Conservation (phyloP, 2,329 filamentous ascomycete genomes). For the Talaromyces sp. region DNA sequence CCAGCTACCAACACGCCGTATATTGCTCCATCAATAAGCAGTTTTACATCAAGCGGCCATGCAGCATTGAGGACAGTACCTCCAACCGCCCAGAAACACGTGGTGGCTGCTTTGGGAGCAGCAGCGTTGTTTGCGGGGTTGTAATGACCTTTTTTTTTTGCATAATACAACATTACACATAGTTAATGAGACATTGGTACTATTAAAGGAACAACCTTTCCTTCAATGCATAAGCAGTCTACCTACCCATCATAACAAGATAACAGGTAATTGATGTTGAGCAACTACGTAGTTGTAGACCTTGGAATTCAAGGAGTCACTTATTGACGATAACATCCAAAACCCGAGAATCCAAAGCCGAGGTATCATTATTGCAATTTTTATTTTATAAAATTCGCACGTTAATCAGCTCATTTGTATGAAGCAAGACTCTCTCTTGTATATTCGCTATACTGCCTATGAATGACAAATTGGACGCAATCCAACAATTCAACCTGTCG, state of each 20-base stretch:
- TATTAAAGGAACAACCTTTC: no score
- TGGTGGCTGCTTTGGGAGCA: not conserved
- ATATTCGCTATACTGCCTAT: not conserved
- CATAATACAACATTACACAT: no score
- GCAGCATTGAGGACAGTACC: not conserved
- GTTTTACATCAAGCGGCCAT: conserved; percentile 23
- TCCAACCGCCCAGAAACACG: not conserved
- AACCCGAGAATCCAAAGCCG: no score
- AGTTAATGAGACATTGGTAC: no score
- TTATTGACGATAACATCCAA: no score
- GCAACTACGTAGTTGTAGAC: no score
- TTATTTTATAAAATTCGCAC: no score
- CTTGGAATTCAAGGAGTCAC: no score
- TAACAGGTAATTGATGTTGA: no score
- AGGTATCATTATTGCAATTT: no score
- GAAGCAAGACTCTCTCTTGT: not conserved
- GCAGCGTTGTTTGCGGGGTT: not conserved
- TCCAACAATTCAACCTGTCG: not conserved
- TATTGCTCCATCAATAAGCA: conserved; percentile 13
- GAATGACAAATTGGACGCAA: not conserved
- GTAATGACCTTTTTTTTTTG: not conserved
- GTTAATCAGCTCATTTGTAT: not conserved
- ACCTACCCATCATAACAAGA: no score
- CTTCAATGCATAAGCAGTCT: no score
- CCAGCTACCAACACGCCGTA: not conserved